These are phyloP conservation scores for Iris macrosiphon DNA, from an alignment of 106 monocot species.

Conservation along the genomic window DNA sequence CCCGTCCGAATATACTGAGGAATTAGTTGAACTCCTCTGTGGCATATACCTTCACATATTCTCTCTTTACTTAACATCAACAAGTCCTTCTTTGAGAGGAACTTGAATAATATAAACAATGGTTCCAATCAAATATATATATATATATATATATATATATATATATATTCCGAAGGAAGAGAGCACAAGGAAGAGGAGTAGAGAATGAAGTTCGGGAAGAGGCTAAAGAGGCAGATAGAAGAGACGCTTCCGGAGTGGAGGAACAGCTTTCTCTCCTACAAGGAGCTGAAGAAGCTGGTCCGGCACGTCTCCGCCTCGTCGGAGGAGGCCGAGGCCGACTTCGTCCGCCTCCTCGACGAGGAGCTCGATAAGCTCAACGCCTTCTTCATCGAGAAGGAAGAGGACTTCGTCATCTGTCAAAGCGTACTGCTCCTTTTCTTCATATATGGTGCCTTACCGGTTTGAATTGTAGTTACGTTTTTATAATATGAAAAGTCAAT, in stretches of 20 bases:
- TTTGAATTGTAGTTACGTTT: not conserved
- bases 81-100: not conserved
- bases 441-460: not conserved
- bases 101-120: not conserved
- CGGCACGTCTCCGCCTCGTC: constrained; percentile 25
- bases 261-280: constrained; percentile 76
- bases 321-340: constrained; percentile 29
- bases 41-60: constrained; percentile 28
- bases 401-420: constrained; percentile 73
- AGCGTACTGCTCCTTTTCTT: constrained; percentile 40
- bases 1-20: too few relatives aligned
- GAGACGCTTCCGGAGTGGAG: constrained; percentile 84
- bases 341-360: constrained; percentile 48
- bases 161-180: not conserved
- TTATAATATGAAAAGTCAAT: not conserved
- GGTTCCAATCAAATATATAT: not conserved
- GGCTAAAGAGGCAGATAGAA: constrained; percentile 68
- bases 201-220: constrained; percentile 90
- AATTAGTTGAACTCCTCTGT: too few relatives aligned
- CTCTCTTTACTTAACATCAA: not conserved
- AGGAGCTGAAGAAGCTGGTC: constrained; percentile 80
- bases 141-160: not conserved
- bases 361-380: constrained; percentile 81
- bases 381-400: constrained; percentile 88
- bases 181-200: not conserved